These are phyloP conservation scores for Pseudocercospora cruenta DNA, from an alignment of 2,329 filamentous ascomycete genomes.

Conservation along the genomic window DNA sequence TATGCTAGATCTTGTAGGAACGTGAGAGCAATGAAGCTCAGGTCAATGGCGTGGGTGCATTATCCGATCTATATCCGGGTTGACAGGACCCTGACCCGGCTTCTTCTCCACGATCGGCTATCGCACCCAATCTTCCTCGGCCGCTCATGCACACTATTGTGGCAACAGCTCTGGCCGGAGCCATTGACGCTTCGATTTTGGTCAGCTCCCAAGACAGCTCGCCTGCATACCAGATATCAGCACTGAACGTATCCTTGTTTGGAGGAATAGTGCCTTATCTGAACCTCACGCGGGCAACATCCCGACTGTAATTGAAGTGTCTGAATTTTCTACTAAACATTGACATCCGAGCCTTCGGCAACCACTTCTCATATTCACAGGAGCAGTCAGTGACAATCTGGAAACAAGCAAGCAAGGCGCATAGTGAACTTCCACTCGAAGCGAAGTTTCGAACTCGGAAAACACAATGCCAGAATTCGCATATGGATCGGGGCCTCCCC, in stretches of 20 bases:
- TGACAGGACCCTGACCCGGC: neutral
- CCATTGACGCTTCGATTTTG: conserved; percentile 4
- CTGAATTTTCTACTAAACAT: neutral
- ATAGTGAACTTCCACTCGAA: neutral
- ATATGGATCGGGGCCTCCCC: conserved; percentile 27
- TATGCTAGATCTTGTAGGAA: neutral
- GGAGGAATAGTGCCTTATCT: neutral
- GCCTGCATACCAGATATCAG: neutral
- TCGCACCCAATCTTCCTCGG: conserved; percentile 6
- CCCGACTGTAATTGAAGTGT: neutral
- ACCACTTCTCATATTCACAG: neutral
- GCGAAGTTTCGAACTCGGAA: neutral
- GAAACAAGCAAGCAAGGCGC: neutral
- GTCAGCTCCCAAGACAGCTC: neutral
- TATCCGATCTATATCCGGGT: neutral
- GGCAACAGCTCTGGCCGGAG: conserved; percentile 2
- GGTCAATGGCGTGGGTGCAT: neutral
- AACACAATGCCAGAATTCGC: conserved; percentile 26
- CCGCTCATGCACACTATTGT: neutral
- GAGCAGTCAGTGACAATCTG: neutral
- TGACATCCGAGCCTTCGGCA: neutral
- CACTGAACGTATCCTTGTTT: neutral
- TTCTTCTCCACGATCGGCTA: conserved; percentile 1
- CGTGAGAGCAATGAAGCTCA: neutral
- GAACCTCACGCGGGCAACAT: neutral